Base-by-base conservation (phyloP, 352 stramenopile genomes). In the Globisporangium nodosum region DNA sequence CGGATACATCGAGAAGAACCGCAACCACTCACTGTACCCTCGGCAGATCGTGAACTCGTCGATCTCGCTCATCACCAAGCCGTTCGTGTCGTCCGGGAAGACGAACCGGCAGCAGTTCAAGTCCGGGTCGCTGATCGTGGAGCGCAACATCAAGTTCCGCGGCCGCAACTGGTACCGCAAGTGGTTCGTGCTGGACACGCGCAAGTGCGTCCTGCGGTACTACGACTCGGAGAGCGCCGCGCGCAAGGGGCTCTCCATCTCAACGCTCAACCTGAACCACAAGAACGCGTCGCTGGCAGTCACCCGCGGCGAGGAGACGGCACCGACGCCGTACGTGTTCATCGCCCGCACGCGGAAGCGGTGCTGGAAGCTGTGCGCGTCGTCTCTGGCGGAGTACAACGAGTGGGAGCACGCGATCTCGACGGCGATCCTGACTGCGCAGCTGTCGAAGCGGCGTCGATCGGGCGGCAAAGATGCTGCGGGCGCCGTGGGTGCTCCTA, bases 331-430 rank as follows among this genome's bases (percentile, higher is more conserved):
- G n/a, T 87, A 77, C 35, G 68, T 83, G 70, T 88, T 90, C 56
- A 65, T 87, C 18, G 73, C 86, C n/a, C 74, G 78, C 5, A 74
- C 78, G 24, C 73, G 79, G 20, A 82, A 84, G 40, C 73, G 73
- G 42, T 86, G 72, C 61, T 90, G 80, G 78, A 90, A 88, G 69
- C 72, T 90, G 24, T 90, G 80, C 47, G 72, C 80, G 1, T 61
- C 72, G 8, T 78, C 78, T 1, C 60, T 78, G 33, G 64, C 47
- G 7, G 76, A 90, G 50, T 85, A 78, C 56, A 84, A 80, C 42
- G 77, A 81, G 31, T 90, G 80, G 80, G 80, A 90, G 46, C 79
- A 85, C 46, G 80, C 74, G n/a, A 88, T 90, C 51, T 87, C 80
- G 13, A 90, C 78, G 9, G 76, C 72, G 3, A 88, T 90, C 43